Percentiles rank a stretch among this genome's conserved stretches.
Conservation (phyloP, 2,329 filamentous ascomycete genomes). For the Penicillium psychrosexuale region DNA sequence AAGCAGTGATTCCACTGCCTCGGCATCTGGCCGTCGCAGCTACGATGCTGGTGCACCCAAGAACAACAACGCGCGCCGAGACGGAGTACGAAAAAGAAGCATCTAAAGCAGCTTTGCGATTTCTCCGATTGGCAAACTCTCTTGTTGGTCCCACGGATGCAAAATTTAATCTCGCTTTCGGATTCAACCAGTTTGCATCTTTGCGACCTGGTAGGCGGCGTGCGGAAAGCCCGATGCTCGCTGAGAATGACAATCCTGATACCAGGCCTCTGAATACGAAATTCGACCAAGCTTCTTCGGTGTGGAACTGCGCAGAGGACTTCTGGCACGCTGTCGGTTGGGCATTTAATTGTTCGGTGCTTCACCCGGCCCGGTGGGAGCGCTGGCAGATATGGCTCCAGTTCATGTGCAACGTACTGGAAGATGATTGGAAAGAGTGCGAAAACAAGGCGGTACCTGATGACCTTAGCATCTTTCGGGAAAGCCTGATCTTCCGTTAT, state of each 20-base stretch:
- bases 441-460: conserved; percentile 14
- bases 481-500: conserved; percentile 46
- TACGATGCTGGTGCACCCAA: conserved; percentile 78
- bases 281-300: conserved; percentile 61
- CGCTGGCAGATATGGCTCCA: conserved; percentile 79
- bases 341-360: conserved; percentile 84
- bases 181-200: conserved; percentile 52
- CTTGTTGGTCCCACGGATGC: conserved; percentile 68
- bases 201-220: conserved; percentile 33
- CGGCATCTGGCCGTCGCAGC: conserved; percentile 73
- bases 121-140: conserved; percentile 65
- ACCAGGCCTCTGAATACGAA: conserved; percentile 55
- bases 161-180: conserved; percentile 69
- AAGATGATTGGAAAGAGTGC: conserved; percentile 45
- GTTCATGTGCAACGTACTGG: conserved; percentile 56
- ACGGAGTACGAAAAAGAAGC: conserved; percentile 60
- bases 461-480: conserved; percentile 24
- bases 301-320: conserved; percentile 75
- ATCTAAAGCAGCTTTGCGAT: conserved; percentile 63
- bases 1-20: conserved; percentile 64
- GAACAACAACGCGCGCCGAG: conserved; percentile 69
- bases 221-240: conserved; percentile 12
- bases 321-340: conserved; percentile 90
- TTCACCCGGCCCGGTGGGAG: conserved; percentile 70
- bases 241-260: conserved; percentile 39